Evolutionary conservation across 495 filamentous ascomycete species (phyloP), one percentile per base, ranked within the genome.

Genomic region (Neurospora sp.): DNA sequence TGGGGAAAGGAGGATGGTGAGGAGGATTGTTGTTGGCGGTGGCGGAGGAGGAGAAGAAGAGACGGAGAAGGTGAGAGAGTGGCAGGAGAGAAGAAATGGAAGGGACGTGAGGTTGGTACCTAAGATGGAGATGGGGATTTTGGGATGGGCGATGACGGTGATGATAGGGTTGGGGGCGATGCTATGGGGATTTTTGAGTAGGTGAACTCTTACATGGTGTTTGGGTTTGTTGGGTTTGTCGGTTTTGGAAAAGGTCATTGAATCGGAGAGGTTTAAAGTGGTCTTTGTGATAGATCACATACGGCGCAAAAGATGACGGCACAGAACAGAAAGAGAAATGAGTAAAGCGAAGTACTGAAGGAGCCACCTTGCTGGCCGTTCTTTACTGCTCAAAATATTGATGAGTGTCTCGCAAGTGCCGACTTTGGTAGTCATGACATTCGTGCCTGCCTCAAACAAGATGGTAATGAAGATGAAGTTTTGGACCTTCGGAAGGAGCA

Each of bases 1-100:
- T 83, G 40, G 83, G 69, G 35, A 75, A 73, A 71, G 87, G 44
- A 3, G 75, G 87, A 69, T 89, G 84, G 68, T 91, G 86, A 88
- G 89, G 91, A 86, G 87, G 75, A 84, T 89, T 78, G 82, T 85
- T 65, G 81, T 88, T 69, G 7, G 78, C 72, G 37, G 88, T 85
- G 72, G 89, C 85, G 14, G 86, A 81, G 41, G 91, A 90, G 20
- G 87, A 86, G 69, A 91, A 88, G 16, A 90, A 5, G 45, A 22
- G 9, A 9, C 20, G 20, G 1, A 1, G 22, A 27, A 44, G 18
- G 42, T 44, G 42, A 44, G 42, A 44, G 42, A 44, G 42, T 44
- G 42, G 42, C 3, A 3, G 42, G 42, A 44, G 42, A 44, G 42
- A 44, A 44, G 3, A 44, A 35, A 35, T 35, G 31, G 31, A 44